Evolutionary conservation across 2,329 filamentous ascomycete genomes (phyloP).

Genomic region (Fusarium goolgardi): DNA sequence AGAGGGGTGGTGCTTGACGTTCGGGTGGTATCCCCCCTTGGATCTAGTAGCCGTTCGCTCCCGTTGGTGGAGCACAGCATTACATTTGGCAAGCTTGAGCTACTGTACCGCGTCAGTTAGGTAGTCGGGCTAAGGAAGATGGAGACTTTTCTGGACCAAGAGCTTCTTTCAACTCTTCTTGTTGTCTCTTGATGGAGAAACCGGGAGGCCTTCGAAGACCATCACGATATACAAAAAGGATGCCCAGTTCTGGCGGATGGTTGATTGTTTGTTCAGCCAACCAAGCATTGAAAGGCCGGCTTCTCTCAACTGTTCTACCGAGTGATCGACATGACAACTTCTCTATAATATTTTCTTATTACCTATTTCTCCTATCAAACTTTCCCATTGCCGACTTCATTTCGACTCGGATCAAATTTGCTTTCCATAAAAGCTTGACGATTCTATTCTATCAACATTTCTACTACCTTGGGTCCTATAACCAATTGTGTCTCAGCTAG

Average conservation of each 20-base stretch:
- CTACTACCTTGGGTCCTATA: conserved; percentile 2
- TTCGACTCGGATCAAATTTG: conserved; percentile 3
- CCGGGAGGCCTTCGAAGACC: conserved; percentile 46
- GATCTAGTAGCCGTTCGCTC: conserved; percentile 47
- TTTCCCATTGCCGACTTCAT: conserved; percentile 16
- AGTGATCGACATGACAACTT: conserved; percentile 41
- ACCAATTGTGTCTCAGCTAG: conserved; percentile 7
- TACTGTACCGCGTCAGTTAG: conserved; percentile 18
- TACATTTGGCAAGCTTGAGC: conserved; percentile 25
- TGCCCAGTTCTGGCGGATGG: conserved; percentile 34
- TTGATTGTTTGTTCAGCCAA: conserved; percentile 33
- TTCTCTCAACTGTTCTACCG: conserved; percentile 42
- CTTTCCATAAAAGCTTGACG: conserved; percentile 19
- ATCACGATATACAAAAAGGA: conserved; percentile 50
- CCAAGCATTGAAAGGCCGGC: conserved; percentile 45
- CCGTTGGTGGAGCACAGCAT: conserved; percentile 43
- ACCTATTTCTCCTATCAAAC: conserved; percentile 17
- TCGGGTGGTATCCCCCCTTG: conserved; percentile 33
- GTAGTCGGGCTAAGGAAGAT: conserved; percentile 29
- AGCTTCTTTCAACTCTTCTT: conserved; percentile 28
- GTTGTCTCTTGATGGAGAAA: conserved; percentile 32
- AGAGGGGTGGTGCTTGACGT: conserved; percentile 31
- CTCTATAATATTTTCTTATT: conserved; percentile 34
- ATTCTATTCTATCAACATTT: conserved; percentile 1
- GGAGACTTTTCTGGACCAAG: conserved; percentile 41